These are phyloP conservation scores for Psilocybe tampanensis DNA, from an alignment of 768 basidiomycete species.

Conservation along the genomic window DNA sequence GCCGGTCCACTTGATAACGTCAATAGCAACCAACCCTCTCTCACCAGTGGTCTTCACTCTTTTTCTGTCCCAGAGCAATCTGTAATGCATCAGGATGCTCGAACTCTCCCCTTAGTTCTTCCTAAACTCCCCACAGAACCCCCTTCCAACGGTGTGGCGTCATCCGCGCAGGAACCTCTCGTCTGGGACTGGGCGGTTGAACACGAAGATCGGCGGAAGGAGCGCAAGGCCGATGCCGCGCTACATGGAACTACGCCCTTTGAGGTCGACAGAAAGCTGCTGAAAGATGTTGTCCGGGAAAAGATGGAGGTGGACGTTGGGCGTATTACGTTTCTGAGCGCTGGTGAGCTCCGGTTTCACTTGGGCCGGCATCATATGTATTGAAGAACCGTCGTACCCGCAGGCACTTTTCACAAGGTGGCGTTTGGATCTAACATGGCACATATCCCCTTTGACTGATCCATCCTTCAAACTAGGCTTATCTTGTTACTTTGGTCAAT, in stretches of 20 bases:
- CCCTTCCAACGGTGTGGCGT: background rate
- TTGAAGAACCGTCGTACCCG: slow-evolving; percentile 8
- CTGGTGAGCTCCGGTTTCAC: slow-evolving; percentile 50
- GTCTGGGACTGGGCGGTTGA: slow-evolving; percentile 76
- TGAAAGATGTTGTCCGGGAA: slow-evolving; percentile 79
- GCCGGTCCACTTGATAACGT: slow-evolving; percentile 26
- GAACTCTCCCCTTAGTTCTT: slow-evolving; percentile 19
- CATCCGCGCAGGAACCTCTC: slow-evolving; percentile 32
- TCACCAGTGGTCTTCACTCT: slow-evolving; percentile 7
- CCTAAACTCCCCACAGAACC: slow-evolving; percentile 9
- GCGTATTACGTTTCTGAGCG: slow-evolving; percentile 71
- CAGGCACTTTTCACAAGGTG: slow-evolving; percentile 87
- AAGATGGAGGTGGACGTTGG: slow-evolving; percentile 68
- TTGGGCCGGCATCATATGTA: slow-evolving; percentile 8
- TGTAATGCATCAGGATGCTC: slow-evolving; percentile 37
- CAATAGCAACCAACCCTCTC: slow-evolving; percentile 10
- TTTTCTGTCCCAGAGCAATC: slow-evolving; percentile 21
- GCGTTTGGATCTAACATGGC: background rate
- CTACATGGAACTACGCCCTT: slow-evolving; percentile 68
- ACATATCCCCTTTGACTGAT: slow-evolving; percentile 1
- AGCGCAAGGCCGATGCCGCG: slow-evolving; percentile 63
- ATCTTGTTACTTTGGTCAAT: slow-evolving; percentile 69
- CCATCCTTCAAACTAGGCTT: slow-evolving; percentile 51
- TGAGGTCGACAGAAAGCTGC: slow-evolving; percentile 70
- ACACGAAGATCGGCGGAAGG: slow-evolving; percentile 67